These are phyloP conservation scores for Brassica cretica DNA, from an alignment of 345 rosid species.

Conservation along the genomic window DNA sequence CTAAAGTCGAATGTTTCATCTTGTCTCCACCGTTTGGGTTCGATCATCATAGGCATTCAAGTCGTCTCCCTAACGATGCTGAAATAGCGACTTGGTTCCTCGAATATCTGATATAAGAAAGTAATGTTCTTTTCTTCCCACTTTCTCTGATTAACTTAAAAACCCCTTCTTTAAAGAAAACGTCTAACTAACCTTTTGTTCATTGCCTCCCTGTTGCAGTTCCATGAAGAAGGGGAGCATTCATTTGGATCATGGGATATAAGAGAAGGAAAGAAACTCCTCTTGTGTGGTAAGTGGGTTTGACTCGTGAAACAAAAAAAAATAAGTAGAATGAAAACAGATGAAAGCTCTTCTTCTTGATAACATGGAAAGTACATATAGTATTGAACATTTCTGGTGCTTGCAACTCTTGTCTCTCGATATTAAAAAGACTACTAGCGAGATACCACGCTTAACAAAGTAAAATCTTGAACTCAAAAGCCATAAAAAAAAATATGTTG, in stretches of 20 bases:
- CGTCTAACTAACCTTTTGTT: neutral
- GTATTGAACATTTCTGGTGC: constrained; percentile 1
- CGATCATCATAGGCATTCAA: constrained; percentile 19
- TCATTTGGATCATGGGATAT: neutral
- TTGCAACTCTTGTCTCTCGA: neutral
- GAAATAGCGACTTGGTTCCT: constrained; percentile 25
- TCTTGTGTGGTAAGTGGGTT: neutral
- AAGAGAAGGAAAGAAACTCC: constrained; percentile 1
- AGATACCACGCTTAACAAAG: neutral
- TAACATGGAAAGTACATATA: neutral
- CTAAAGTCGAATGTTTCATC: constrained; percentile 47
- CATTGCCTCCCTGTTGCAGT: neutral
- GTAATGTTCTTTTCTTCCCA: neutral
- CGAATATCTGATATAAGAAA: constrained; percentile 23
- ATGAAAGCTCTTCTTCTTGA: constrained; percentile 14
- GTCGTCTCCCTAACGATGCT: constrained; percentile 3
- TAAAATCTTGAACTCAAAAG: neutral
- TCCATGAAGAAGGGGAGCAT: constrained; percentile 13
- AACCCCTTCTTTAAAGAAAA: neutral
- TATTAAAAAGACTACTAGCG: neutral
- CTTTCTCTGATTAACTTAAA: neutral
- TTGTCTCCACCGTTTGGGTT: constrained; percentile 34
- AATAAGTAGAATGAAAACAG: neutral
- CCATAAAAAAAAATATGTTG: neutral
- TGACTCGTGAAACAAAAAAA: neutral